A percentile compares a stretch with the other conserved stretches of the same genome.
Evolutionary conservation across 2,329 filamentous ascomycete species (phyloP).

Genomic region (Colletotrichum filicis): DNA sequence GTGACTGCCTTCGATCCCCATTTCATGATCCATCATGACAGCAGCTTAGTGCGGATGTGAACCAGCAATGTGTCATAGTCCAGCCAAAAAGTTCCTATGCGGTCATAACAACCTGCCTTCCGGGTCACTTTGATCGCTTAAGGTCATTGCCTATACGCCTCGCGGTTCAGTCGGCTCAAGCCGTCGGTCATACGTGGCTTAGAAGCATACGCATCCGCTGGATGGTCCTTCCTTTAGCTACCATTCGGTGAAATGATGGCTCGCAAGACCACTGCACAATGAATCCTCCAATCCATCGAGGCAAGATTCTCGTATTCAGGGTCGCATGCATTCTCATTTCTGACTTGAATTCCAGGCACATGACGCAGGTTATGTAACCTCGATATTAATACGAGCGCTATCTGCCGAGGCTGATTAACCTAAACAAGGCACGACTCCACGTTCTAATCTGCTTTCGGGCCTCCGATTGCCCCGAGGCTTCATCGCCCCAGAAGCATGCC

Average conservation of each 20-base stretch:
- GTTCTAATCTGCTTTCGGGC: slow-evolving; percentile 10
- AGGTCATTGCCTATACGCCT: background rate
- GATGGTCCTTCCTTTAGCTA: background rate
- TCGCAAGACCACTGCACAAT: background rate
- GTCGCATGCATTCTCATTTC: slow-evolving; percentile 24
- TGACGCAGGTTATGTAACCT: slow-evolving; percentile 25
- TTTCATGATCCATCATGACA: slow-evolving; percentile 18
- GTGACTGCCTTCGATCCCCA: background rate
- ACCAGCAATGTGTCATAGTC: background rate
- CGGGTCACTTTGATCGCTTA: background rate
- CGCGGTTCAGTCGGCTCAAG: background rate
- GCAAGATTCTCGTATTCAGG: slow-evolving; percentile 27
- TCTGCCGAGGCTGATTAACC: slow-evolving; percentile 10
- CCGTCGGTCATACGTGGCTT: background rate
- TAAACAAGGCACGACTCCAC: slow-evolving; percentile 15
- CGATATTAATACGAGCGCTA: slow-evolving; percentile 24
- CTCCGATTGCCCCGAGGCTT: slow-evolving; percentile 8
- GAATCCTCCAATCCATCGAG: background rate
- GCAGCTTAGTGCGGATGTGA: background rate
- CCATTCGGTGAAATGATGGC: background rate
- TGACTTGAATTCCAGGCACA: slow-evolving; percentile 17
- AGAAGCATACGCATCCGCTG: background rate
- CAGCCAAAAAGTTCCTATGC: background rate
- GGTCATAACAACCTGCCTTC: background rate
- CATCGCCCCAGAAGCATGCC: slow-evolving; percentile 1